phyloP scores from a whole-genome alignment of 2,329 filamentous ascomycete species.

The Paecilomyces sp. region DNA sequence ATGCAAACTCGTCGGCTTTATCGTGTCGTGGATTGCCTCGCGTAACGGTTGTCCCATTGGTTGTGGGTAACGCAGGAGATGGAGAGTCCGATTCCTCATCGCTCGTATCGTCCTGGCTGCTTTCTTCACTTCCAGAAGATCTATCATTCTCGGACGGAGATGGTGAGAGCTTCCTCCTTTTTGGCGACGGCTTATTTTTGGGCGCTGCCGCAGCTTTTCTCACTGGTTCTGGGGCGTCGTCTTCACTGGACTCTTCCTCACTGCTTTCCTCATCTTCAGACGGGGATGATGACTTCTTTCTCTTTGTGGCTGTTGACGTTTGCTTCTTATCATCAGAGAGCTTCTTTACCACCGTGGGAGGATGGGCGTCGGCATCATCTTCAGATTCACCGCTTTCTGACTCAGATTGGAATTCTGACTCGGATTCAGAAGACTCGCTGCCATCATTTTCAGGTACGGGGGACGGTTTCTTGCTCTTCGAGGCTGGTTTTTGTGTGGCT shows the following conservation, averaged over 20 bases:
- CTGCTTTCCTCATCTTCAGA: neutral
- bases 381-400: neutral
- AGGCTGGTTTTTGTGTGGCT: neutral
- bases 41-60: neutral
- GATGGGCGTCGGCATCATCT: neutral
- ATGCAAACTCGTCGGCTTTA: neutral
- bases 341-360: neutral
- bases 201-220: neutral
- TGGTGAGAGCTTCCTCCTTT: neutral
- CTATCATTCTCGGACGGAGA: neutral
- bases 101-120: neutral
- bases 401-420: neutral
- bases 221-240: neutral
- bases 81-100: neutral
- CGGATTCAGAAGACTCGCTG: neutral
- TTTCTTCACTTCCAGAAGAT: neutral
- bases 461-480: neutral
- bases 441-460: neutral
- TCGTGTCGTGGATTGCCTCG: neutral
- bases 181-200: neutral
- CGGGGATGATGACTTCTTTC: neutral
- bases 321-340: neutral
- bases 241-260: neutral
- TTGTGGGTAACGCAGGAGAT: neutral
- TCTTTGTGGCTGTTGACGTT: conserved; percentile 5